A percentile compares a stretch with the other conserved stretches of the same genome.
Evolutionary conservation across 1,139 yeast genomes (phyloP).

Genomic region (Candida glucosophila): DNA sequence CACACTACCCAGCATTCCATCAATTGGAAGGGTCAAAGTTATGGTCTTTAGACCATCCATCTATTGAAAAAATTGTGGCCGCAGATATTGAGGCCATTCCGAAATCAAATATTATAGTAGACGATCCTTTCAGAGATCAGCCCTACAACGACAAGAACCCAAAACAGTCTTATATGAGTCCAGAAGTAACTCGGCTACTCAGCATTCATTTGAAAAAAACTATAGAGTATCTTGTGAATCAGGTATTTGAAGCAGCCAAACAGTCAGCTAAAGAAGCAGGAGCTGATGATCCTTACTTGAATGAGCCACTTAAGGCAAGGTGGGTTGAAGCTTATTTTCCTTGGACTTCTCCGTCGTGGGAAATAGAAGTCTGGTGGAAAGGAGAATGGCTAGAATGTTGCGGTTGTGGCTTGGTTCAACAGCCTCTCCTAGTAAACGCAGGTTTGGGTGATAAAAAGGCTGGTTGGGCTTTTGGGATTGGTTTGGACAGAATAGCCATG

Average conservation of each 20-base stretch:
- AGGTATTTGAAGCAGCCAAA: slow-evolving; percentile 71
- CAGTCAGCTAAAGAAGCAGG: slow-evolving; percentile 64
- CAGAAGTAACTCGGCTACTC: slow-evolving; percentile 58
- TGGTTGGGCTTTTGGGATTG: slow-evolving; percentile 98
- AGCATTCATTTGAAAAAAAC: slow-evolving; percentile 79
- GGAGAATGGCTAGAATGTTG: slow-evolving; percentile 97
- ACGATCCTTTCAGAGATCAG: slow-evolving; percentile 47
- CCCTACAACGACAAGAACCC: slow-evolving; percentile 62
- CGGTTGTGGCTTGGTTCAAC: slow-evolving; percentile 89
- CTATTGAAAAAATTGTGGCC: slow-evolving; percentile 35
- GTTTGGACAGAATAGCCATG: slow-evolving; percentile 95
- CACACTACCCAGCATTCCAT: slow-evolving; percentile 96
- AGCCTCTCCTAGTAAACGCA: slow-evolving; percentile 66
- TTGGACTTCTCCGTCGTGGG: slow-evolving; percentile 99
- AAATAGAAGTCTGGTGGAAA: slow-evolving; percentile 98
- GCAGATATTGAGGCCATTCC: slow-evolving; percentile 63
- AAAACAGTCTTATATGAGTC: slow-evolving; percentile 68
- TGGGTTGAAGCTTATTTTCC: slow-evolving; percentile 98
- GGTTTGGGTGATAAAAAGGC: slow-evolving; percentile 54
- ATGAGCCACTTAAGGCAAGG: slow-evolving; percentile 74
- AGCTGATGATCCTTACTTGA: slow-evolving; percentile 48
- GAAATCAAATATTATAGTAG: slow-evolving; percentile 60
- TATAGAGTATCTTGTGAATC: slow-evolving; percentile 71
- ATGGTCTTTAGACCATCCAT: slow-evolving; percentile 51
- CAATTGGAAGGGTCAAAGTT: slow-evolving; percentile 95